Base-by-base conservation (phyloP, 2,329 filamentous ascomycete species). In the Fusarium sp. region DNA sequence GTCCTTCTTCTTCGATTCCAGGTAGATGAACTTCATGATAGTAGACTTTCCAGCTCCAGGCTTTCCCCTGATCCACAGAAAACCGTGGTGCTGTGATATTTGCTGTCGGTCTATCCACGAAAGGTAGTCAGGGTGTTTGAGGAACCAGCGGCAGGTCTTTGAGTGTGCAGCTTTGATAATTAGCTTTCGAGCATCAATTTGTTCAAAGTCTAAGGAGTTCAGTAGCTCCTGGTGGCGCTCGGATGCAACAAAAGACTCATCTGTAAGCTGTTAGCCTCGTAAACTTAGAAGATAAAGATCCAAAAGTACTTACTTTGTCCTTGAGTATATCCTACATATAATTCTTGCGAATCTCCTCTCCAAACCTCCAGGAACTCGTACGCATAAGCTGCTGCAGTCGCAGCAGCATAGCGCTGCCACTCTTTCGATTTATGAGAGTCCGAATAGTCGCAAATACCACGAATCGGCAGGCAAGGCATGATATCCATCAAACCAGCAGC, bases 21-120 rank as follows among this genome's bases (percentile, higher is more conserved):
- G 2, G 2, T 72, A 74, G 2, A 76, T 72, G 53, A 82, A 85
- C 55, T 86, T 86, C 82, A 86, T 85, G 1, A 86, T 61, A 0
- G 83, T 86, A 0, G 83, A 88, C 60, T 88, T 88, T 0, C 84
- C 83, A 4, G 80, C 78, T 0, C 84, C 84, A 2, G 84, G 81
- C 16, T 86, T 85, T 1, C 85, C 86, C 48, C 81, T 81, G 35
- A 87, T 84, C 85, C 84, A 87, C 1, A 87, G 59, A 33, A 87
- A 81, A 0, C 84, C 83, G 1, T 39, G 55, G 1, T 76, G 68
- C 0, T 64, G 2, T 1, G 12, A 2, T 2, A 28, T 9, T 5
- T 61, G 38, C 6, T 16, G 24, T 1, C 18, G 5, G 28, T 71
- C 38, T 3, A 63, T 42, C 73, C 72, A 78, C 1, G 14, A 24